These are phyloP conservation scores for Claviceps capensis DNA, from an alignment of 2,329 filamentous ascomycete species.

Conservation along the genomic window DNA sequence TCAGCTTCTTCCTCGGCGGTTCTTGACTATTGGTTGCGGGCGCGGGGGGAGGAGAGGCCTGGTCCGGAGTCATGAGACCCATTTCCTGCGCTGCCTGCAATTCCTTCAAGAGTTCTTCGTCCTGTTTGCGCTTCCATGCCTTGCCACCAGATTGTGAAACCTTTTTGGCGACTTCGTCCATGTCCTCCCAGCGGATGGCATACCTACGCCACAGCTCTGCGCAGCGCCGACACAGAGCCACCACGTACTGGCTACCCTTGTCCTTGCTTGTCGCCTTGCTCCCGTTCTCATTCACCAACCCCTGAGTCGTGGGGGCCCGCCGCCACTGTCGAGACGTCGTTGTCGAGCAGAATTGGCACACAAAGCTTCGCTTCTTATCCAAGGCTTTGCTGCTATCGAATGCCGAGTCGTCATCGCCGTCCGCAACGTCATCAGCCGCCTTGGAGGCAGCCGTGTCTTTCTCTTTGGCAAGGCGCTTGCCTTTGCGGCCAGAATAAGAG, in stretches of 20 bases:
- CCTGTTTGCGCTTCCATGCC: constrained; percentile 76
- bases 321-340: constrained; percentile 81
- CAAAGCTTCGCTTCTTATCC: constrained; percentile 67
- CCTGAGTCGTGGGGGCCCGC: constrained; percentile 65
- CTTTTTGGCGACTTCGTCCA: constrained; percentile 84
- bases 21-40: constrained; percentile 24
- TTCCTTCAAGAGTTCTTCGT: constrained; percentile 79
- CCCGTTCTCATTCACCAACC: constrained; percentile 50
- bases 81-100: constrained; percentile 51
- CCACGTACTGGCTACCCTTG: constrained; percentile 58
- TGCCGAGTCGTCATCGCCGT: constrained; percentile 87
- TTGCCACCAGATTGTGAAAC: constrained; percentile 65
- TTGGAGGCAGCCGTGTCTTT: constrained; percentile 59
- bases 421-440: constrained; percentile 80
- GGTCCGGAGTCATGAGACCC: constrained; percentile 29
- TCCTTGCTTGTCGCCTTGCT: constrained; percentile 53
- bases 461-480: constrained; percentile 73
- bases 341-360: constrained; percentile 85
- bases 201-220: constrained; percentile 92
- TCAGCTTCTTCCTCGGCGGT: constrained; percentile 53
- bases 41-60: constrained; percentile 22
- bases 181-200: constrained; percentile 87
- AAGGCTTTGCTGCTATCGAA: constrained; percentile 81
- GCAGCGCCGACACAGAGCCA: constrained; percentile 80
- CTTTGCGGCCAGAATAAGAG: constrained; percentile 72